Percentiles rank a stretch among this genome's conserved stretches.
Evolutionary conservation across 2,329 filamentous ascomycete genomes (phyloP).

Genomic region (Apiospora malaysiana): DNA sequence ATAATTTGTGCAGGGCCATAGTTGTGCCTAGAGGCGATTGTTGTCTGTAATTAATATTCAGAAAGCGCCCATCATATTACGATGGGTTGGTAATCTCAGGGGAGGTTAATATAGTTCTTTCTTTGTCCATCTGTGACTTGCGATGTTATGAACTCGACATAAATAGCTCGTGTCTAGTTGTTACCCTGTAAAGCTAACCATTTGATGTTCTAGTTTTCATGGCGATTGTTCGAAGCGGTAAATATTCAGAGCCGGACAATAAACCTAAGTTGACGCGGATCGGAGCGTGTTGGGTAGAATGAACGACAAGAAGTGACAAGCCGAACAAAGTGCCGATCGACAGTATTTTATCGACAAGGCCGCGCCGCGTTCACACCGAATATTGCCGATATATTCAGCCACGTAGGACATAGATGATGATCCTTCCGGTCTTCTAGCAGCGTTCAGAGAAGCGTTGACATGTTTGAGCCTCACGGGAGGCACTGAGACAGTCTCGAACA

Average conservation of each 20-base stretch:
- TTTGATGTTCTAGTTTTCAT: too few species aligned
- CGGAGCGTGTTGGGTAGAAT: not conserved
- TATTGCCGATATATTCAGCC: not conserved
- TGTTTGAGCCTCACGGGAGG: not conserved
- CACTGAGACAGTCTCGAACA: conserved; percentile 3
- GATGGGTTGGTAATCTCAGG: not conserved
- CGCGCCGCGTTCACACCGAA: not conserved
- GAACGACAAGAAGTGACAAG: not conserved
- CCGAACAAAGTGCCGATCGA: not conserved
- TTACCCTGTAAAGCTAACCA: not conserved
- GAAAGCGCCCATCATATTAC: not conserved
- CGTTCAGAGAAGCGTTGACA: not conserved
- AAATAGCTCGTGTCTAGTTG: not conserved
- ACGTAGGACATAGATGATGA: not conserved
- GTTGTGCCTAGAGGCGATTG: not conserved
- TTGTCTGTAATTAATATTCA: not conserved
- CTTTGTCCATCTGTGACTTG: not conserved
- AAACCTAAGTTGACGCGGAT: not conserved
- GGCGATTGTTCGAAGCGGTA: not conserved
- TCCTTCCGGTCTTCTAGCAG: not conserved
- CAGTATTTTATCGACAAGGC: not conserved
- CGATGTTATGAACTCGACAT: not conserved
- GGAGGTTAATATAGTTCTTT: not conserved
- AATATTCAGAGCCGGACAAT: not conserved
- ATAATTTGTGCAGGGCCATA: not conserved